Percentiles rank a stretch among this genome's conserved stretches.
phyloP scores from a whole-genome alignment of 2,329 filamentous ascomycete genomes.

The Samsoniella hepiali region DNA sequence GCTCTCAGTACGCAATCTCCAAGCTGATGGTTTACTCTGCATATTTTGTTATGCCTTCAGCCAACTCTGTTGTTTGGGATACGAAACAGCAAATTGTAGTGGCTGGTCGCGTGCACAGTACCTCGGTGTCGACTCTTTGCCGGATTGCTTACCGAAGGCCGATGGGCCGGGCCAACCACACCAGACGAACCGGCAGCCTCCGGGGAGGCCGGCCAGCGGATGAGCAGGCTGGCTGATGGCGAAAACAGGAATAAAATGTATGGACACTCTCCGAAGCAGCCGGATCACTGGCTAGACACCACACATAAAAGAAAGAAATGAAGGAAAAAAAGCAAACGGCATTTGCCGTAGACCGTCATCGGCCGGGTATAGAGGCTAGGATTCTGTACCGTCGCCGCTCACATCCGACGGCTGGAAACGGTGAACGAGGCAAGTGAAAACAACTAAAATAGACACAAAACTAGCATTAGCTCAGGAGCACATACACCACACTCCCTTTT shows the following conservation, averaged over 20 bases:
- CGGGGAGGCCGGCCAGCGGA: neutral
- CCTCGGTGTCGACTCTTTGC: neutral
- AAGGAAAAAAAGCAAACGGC: neutral
- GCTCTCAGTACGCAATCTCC: too few species aligned
- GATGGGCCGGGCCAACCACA: neutral
- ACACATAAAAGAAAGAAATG: neutral
- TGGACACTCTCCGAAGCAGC: neutral
- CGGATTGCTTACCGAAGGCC: neutral
- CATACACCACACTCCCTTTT: neutral
- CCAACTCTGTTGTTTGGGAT: neutral
- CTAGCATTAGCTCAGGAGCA: neutral
- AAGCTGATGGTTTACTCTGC: neutral
- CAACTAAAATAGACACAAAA: neutral
- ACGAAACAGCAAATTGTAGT: neutral
- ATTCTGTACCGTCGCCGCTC: neutral
- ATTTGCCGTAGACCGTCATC: too few species aligned
- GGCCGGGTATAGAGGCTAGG: neutral
- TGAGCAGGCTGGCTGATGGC: too few species aligned
- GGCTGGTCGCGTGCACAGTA: neutral
- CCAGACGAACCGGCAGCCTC: slow-evolving; percentile 2
- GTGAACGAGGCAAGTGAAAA: neutral
- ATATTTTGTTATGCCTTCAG: neutral
- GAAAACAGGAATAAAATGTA: neutral
- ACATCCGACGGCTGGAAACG: neutral
- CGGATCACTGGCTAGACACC: neutral